Conservation (phyloP, 2,329 filamentous ascomycete genomes). For the Pseudonectria foliicola region DNA sequence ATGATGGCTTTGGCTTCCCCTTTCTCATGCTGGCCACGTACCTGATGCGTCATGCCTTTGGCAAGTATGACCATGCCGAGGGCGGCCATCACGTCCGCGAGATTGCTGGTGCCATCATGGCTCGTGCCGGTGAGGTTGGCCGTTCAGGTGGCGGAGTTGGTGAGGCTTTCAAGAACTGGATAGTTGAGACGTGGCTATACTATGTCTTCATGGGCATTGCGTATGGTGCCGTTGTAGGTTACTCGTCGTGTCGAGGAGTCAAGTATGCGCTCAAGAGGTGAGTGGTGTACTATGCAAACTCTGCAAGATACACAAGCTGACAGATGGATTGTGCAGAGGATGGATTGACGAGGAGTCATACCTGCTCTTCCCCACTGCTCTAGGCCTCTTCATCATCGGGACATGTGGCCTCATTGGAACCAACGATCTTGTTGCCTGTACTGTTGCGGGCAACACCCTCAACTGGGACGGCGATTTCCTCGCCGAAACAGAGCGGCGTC, state of each 20-base stretch:
- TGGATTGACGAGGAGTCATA: conserved; percentile 52
- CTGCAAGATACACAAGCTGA: not conserved
- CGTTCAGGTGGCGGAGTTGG: conserved; percentile 44
- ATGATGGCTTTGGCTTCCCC: conserved; percentile 56
- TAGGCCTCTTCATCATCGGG: conserved; percentile 51
- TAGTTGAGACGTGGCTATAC: conserved; percentile 54
- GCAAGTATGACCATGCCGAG: conserved; percentile 13
- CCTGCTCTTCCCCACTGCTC: conserved; percentile 42
- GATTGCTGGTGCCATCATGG: conserved; percentile 8
- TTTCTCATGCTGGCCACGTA: conserved; percentile 53
- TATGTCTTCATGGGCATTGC: conserved; percentile 45
- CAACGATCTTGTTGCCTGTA: conserved; percentile 55
- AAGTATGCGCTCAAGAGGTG: conserved; percentile 33
- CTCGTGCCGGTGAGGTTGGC: conserved; percentile 33
- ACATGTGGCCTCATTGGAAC: conserved; percentile 51
- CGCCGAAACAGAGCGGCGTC: conserved; percentile 45
- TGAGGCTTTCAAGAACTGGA: conserved; percentile 48
- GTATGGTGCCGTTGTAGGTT: conserved; percentile 47
- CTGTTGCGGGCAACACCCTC: conserved; percentile 50
- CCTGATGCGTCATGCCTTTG: conserved; percentile 46
- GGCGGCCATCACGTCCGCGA: not conserved
- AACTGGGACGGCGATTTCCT: conserved; percentile 59
- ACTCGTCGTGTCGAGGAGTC: conserved; percentile 37
- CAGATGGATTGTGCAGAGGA: conserved; percentile 23
- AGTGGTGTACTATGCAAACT: not conserved